These are phyloP conservation scores for Aspergillus floridensis DNA, from an alignment of 2,329 filamentous ascomycete genomes.

Conservation along the genomic window DNA sequence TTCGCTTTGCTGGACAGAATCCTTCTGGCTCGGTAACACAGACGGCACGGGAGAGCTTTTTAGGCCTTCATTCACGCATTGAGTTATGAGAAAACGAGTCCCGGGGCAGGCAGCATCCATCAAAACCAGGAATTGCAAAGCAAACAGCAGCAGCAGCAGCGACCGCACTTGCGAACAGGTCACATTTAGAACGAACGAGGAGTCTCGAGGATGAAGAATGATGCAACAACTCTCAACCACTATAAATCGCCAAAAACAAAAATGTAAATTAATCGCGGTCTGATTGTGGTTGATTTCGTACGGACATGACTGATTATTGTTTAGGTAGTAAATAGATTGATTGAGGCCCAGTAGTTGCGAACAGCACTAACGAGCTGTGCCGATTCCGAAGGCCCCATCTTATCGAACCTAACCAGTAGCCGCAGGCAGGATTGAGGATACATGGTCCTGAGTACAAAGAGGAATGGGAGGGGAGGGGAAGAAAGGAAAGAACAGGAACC, in stretches of 20 bases:
- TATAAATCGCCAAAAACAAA: not conserved
- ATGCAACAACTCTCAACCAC: not conserved
- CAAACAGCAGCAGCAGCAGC: not conserved
- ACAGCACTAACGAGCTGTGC: not conserved
- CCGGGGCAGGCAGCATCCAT: not conserved
- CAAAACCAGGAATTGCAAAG: not conserved
- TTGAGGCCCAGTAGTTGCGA: not conserved
- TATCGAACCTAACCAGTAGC: not conserved
- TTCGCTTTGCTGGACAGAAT: constrained; percentile 1
- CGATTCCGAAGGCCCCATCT: not conserved
- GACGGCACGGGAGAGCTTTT: not conserved
- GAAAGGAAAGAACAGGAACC: not conserved
- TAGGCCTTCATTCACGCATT: too few species aligned
- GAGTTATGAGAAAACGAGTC: not conserved
- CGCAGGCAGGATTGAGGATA: constrained; percentile 5
- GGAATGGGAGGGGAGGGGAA: not conserved
- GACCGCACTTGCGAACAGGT: not conserved
- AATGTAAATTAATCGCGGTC: not conserved
- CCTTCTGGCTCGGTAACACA: constrained; percentile 1
- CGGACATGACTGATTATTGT: not conserved
- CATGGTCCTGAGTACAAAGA: constrained; percentile 3
- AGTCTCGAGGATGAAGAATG: not conserved
- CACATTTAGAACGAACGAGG: not conserved
- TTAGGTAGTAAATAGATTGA: not conserved
- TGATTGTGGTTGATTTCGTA: not conserved